These are phyloP conservation scores for Leucosporidium yakuticum DNA, from an alignment of 768 basidiomycete genomes.

Conservation along the genomic window DNA sequence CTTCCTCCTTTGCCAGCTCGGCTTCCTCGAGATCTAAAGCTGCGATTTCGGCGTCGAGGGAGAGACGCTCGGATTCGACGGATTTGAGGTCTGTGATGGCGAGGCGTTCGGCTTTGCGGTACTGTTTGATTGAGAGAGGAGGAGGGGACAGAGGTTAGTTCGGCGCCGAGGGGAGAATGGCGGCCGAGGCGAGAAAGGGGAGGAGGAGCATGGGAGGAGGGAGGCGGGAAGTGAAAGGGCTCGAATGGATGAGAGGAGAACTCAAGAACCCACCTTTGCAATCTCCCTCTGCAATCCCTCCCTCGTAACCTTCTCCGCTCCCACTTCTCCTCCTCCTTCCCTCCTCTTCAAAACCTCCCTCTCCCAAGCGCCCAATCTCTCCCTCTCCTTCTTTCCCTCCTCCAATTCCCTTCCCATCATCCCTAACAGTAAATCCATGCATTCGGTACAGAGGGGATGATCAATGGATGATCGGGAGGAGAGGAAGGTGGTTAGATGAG, in stretches of 20 bases:
- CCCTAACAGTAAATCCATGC: slow-evolving; percentile 71
- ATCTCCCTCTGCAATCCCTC: slow-evolving; percentile 69
- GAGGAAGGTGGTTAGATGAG: slow-evolving; percentile 39
- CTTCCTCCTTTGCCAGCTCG: slow-evolving; percentile 72
- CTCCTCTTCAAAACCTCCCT: slow-evolving; percentile 39
- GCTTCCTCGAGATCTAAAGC: slow-evolving; percentile 71
- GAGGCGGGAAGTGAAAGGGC: background rate
- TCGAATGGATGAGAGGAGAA: background rate
- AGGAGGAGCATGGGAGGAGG: no score
- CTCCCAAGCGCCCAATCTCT: slow-evolving; percentile 59
- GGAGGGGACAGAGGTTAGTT: no score
- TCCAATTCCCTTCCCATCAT: slow-evolving; percentile 63
- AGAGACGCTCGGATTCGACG: slow-evolving; percentile 68
- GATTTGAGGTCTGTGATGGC: slow-evolving; percentile 63
- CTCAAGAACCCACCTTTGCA: slow-evolving; percentile 51
- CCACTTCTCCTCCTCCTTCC: slow-evolving; percentile 16
- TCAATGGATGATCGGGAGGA: slow-evolving; percentile 44
- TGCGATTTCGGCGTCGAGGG: slow-evolving; percentile 65
- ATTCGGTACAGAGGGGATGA: slow-evolving; percentile 82
- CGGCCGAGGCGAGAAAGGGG: no score
- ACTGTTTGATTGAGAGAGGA: background rate
- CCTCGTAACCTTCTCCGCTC: slow-evolving; percentile 37
- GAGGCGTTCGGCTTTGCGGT: slow-evolving; percentile 29
- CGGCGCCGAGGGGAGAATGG: no score
- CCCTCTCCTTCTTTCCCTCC: slow-evolving; percentile 73